These are phyloP conservation scores for Mycena amicta DNA, from an alignment of 768 basidiomycete genomes.

Conservation along the genomic window DNA sequence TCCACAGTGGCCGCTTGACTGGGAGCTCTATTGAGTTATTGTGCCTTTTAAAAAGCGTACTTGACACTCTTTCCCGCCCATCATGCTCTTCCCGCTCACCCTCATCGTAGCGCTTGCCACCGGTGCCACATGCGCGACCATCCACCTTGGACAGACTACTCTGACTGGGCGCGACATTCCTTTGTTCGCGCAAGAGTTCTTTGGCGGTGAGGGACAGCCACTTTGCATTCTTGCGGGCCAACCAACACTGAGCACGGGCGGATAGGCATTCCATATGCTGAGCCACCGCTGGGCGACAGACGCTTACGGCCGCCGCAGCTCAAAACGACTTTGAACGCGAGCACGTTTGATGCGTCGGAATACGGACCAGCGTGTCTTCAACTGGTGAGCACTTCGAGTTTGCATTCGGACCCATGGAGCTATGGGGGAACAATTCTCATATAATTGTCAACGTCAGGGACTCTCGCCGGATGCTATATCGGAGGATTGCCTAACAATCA, in stretches of 20 bases:
- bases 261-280: slow-evolving; percentile 34
- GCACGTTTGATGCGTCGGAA: slow-evolving; percentile 31
- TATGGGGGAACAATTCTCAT: not conserved
- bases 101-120: too few relatives aligned
- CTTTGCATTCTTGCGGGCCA: not conserved
- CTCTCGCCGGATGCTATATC: slow-evolving; percentile 30
- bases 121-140: too few relatives aligned
- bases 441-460: slow-evolving; percentile 41
- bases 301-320: slow-evolving; percentile 36
- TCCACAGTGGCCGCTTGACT: too few relatives aligned
- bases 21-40: too few relatives aligned
- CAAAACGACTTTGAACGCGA: slow-evolving; percentile 31
- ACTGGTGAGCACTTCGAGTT: slow-evolving; percentile 31
- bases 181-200: slow-evolving; percentile 8
- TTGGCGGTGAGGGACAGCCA: slow-evolving; percentile 1
- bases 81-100: not conserved
- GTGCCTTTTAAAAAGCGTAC: too few relatives aligned
- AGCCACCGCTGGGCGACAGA: slow-evolving; percentile 33
- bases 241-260: not conserved
- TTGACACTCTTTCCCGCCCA: too few relatives aligned
- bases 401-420: too few relatives aligned
- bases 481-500: slow-evolving; percentile 47
- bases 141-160: too few relatives aligned
- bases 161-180: slow-evolving; percentile 5
- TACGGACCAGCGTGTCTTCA: slow-evolving; percentile 42